Conservation (phyloP, 2,329 filamentous ascomycete species). For the Ophiocordyceps polyrhachis-furcata region DNA sequence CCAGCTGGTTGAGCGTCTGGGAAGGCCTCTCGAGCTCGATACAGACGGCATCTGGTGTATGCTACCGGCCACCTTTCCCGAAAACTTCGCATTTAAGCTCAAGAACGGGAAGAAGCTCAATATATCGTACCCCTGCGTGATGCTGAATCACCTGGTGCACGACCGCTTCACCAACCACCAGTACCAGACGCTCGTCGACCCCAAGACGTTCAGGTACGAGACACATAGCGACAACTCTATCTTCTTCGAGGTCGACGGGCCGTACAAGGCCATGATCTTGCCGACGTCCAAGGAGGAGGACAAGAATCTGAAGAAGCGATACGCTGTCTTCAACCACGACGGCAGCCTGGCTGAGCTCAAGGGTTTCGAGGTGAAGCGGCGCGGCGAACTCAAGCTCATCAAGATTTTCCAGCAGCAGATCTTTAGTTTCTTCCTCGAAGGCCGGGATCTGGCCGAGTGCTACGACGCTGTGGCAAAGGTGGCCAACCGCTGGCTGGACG, state of each 20-base stretch:
- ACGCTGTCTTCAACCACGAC: slow-evolving; percentile 97
- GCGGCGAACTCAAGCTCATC: slow-evolving; percentile 96
- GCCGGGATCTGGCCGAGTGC: slow-evolving; percentile 68
- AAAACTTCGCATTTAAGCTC: slow-evolving; percentile 86
- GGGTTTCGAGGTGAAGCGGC: slow-evolving; percentile 91
- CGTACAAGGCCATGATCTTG: slow-evolving; percentile 92
- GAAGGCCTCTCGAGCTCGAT: slow-evolving; percentile 81
- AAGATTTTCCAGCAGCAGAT: slow-evolving; percentile 99
- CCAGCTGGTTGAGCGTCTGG: slow-evolving; percentile 81
- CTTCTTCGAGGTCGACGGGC: slow-evolving; percentile 97
- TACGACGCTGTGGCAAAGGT: slow-evolving; percentile 87
- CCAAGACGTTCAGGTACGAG: slow-evolving; percentile 69
- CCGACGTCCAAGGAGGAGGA: slow-evolving; percentile 97
- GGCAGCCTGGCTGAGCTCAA: slow-evolving; percentile 90
- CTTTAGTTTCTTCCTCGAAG: slow-evolving; percentile 98
- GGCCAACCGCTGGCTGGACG: slow-evolving; percentile 91
- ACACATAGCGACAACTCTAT: slow-evolving; percentile 98
- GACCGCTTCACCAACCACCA: slow-evolving; percentile 92
- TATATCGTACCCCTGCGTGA: slow-evolving; percentile 97
- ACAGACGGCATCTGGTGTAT: slow-evolving; percentile 99
- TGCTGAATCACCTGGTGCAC: slow-evolving; percentile 96
- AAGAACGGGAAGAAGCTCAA: slow-evolving; percentile 90
- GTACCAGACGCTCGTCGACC: slow-evolving; percentile 77
- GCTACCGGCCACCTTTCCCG: slow-evolving; percentile 84
- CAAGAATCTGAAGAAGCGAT: slow-evolving; percentile 98